A percentile compares a stretch with the other conserved stretches of the same genome.
phyloP scores from a whole-genome alignment of 2,329 filamentous ascomycete species.

The Aspergillus fumigatiaffinis region DNA sequence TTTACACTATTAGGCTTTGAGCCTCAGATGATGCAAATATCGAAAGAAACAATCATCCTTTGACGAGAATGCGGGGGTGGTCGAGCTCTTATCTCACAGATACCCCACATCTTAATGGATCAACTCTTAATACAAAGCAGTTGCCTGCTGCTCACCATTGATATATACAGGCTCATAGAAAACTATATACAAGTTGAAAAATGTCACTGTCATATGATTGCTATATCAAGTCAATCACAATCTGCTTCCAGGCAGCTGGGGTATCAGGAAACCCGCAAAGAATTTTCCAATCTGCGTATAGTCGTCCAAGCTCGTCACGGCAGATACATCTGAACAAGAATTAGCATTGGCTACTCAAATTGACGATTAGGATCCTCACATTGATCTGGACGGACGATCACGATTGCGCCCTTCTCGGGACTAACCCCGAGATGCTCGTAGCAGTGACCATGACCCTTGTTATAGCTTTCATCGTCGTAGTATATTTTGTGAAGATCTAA shows the following conservation, averaged over 20 bases:
- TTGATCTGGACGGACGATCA: slow-evolving; percentile 60
- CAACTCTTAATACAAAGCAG: background rate
- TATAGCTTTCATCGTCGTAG: slow-evolving; percentile 54
- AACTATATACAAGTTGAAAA: background rate
- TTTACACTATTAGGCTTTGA: background rate
- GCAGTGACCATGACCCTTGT: slow-evolving; percentile 53
- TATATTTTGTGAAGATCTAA: slow-evolving; percentile 58
- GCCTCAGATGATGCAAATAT: background rate
- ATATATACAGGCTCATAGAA: background rate
- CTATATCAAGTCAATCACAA: slow-evolving; percentile 1
- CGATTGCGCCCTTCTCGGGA: slow-evolving; percentile 42
- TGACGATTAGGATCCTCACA: slow-evolving; percentile 39
- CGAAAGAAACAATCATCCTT: background rate
- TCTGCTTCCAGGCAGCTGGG: slow-evolving; percentile 12
- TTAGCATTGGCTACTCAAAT: slow-evolving; percentile 1
- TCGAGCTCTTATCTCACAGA: background rate
- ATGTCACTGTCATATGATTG: background rate
- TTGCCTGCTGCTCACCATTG: background rate
- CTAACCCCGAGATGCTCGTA: slow-evolving; percentile 56
- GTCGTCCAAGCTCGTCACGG: slow-evolving; percentile 31
- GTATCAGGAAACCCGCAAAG: slow-evolving; percentile 31
- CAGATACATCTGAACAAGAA: slow-evolving; percentile 34
- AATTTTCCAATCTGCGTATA: slow-evolving; percentile 31
- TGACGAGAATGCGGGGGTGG: background rate
- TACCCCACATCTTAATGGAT: background rate